Percentiles rank a stretch among this genome's conserved stretches.
Conservation (phyloP, 78 protist species). For the Cavenderia fasciculata region DNA sequence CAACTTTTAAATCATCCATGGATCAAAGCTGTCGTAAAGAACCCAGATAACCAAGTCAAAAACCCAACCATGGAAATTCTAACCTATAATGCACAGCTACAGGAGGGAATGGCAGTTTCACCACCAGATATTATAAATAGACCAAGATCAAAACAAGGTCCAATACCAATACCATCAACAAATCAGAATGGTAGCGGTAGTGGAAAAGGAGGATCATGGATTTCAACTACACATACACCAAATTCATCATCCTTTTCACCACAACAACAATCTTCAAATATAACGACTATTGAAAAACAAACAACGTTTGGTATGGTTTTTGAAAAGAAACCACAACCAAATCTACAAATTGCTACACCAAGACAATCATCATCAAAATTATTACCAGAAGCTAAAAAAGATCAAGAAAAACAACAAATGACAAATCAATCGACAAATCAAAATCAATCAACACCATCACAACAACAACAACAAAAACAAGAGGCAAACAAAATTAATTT, state of each 20-base stretch:
- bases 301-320: not conserved
- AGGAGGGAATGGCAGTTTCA: constrained; percentile 7
- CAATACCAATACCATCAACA: not conserved
- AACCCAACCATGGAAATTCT: constrained; percentile 52
- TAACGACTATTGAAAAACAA: not conserved
- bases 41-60: constrained; percentile 1
- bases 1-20: constrained; percentile 92
- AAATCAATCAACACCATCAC: not conserved
- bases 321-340: not conserved
- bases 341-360: constrained; percentile 12
- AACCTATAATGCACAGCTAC: constrained; percentile 52
- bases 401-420: too few relatives aligned
- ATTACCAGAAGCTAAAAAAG: too few relatives aligned
- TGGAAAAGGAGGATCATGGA: not conserved
- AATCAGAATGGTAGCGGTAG: not conserved
- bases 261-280: not conserved
- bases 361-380: not conserved
- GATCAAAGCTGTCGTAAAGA: constrained; percentile 49
- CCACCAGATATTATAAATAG: not conserved
- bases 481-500: constrained; percentile 14
- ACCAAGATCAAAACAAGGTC: constrained; percentile 51
- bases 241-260: not conserved
- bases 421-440: not conserved
- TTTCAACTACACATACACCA: not conserved
- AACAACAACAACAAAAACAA: not conserved